phyloP scores from a whole-genome alignment of 2,329 filamentous ascomycete genomes.

The Allantophomopsis cytisporea region DNA sequence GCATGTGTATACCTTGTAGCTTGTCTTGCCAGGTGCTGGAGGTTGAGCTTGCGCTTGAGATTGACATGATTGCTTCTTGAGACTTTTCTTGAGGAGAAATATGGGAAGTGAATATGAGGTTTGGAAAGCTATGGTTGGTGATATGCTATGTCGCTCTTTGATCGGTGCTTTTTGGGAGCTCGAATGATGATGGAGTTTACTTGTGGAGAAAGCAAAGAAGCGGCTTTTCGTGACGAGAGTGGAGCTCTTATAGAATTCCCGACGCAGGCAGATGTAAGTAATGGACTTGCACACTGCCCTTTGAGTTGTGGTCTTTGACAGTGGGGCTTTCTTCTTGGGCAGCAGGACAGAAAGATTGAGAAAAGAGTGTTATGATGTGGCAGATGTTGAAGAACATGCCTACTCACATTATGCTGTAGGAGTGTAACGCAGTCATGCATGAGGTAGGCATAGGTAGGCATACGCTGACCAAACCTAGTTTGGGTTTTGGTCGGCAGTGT shows the following conservation, averaged over 20 bases:
- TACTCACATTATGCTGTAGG: slow-evolving; percentile 12
- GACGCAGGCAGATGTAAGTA: too few species aligned
- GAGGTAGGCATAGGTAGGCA: neutral
- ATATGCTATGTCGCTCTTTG: too few species aligned
- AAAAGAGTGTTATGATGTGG: slow-evolving; percentile 14
- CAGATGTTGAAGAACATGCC: slow-evolving; percentile 11
- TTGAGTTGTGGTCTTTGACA: too few species aligned
- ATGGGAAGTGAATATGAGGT: neutral
- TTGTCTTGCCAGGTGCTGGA: slow-evolving; percentile 21
- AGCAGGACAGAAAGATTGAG: slow-evolving; percentile 5
- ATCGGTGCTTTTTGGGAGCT: neutral
- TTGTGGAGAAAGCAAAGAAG: neutral
- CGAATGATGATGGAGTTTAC: neutral
- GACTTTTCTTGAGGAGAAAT: neutral
- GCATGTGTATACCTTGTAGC: slow-evolving; percentile 20
- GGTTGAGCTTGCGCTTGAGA: slow-evolving; percentile 12
- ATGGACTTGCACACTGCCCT: too few species aligned
- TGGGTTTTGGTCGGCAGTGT: slow-evolving; percentile 18
- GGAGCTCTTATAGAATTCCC: neutral
- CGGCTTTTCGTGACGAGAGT: neutral
- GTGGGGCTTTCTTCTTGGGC: neutral
- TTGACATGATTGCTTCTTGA: slow-evolving; percentile 14
- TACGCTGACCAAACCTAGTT: neutral
- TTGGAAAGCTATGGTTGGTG: too few species aligned
- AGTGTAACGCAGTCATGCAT: slow-evolving; percentile 13